Conservation (phyloP, 306 rosid species). For the Luffa acutangula region DNA sequence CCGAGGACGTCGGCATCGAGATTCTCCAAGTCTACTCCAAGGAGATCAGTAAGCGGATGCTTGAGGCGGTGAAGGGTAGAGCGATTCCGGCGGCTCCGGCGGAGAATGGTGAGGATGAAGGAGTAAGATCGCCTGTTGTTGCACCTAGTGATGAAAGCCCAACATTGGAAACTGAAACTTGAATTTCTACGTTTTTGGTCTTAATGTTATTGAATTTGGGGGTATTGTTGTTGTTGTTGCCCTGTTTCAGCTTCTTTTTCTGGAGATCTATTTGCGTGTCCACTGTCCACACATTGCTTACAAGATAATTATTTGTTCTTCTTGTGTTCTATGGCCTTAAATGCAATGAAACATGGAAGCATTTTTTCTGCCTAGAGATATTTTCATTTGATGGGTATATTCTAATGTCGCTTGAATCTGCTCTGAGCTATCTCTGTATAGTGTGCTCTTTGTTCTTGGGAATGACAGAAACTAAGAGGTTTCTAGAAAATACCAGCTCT, state of each 20-base stretch:
- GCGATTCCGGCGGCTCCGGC: slow-evolving; percentile 26
- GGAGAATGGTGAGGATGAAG: slow-evolving; percentile 24
- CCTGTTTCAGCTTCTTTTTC: not conserved
- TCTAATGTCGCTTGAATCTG: not conserved
- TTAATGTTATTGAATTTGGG: not conserved
- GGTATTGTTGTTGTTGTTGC: not conserved
- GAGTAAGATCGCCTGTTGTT: not conserved
- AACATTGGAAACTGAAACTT: not conserved
- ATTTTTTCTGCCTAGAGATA: not conserved
- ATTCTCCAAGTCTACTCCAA: slow-evolving; percentile 89
- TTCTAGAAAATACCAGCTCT: too few relatives aligned
- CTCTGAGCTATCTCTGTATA: too few relatives aligned
- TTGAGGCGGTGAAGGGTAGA: slow-evolving; percentile 60
- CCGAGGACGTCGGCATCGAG: slow-evolving; percentile 72
- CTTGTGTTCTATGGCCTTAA: not conserved
- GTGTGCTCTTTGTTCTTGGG: too few relatives aligned
- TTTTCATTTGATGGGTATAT: not conserved
- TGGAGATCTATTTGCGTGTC: not conserved
- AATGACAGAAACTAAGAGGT: too few relatives aligned
- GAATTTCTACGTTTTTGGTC: not conserved
- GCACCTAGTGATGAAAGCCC: not conserved
- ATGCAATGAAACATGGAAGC: not conserved
- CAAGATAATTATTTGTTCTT: not conserved
- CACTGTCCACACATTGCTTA: not conserved
- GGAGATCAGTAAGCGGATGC: slow-evolving; percentile 96